Percentiles rank a stretch among this genome's conserved stretches.
Evolutionary conservation across 73 alveolate genomes (phyloP).

Genomic region (Paramecium biaurelia): DNA sequence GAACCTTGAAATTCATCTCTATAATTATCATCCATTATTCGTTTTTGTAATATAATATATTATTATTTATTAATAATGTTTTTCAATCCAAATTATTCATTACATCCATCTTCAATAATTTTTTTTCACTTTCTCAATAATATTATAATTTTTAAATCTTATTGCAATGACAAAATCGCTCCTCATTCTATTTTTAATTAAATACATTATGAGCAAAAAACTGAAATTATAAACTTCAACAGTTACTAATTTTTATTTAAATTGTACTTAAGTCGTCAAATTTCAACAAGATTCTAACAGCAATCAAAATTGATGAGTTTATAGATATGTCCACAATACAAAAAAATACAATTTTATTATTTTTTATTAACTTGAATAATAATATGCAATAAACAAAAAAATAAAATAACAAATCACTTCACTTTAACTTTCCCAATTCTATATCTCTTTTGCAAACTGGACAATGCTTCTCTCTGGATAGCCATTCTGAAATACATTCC

Average conservation of each 20-base stretch:
- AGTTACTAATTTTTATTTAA: background rate
- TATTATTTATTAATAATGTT: background rate
- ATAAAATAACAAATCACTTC: background rate
- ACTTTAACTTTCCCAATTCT: background rate
- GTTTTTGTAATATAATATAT: background rate
- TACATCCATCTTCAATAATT: background rate
- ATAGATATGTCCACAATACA: background rate
- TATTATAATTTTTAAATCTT: background rate
- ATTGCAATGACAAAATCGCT: background rate
- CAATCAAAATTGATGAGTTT: background rate
- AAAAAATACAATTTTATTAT: background rate
- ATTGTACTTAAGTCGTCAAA: background rate
- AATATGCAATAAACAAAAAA: background rate
- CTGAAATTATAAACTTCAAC: background rate
- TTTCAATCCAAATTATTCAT: background rate
- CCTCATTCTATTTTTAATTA: background rate
- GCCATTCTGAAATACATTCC: slow-evolving; percentile 67
- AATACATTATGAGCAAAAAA: background rate
- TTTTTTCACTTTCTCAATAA: background rate
- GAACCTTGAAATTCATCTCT: background rate
- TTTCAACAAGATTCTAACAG: background rate
- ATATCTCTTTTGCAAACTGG: slow-evolving; percentile 67
- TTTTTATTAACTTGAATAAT: background rate
- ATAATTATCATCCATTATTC: background rate
- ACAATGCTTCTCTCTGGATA: slow-evolving; percentile 41